These are phyloP conservation scores for Cicer judaicum DNA, from an alignment of 306 rosid species.

Conservation along the genomic window DNA sequence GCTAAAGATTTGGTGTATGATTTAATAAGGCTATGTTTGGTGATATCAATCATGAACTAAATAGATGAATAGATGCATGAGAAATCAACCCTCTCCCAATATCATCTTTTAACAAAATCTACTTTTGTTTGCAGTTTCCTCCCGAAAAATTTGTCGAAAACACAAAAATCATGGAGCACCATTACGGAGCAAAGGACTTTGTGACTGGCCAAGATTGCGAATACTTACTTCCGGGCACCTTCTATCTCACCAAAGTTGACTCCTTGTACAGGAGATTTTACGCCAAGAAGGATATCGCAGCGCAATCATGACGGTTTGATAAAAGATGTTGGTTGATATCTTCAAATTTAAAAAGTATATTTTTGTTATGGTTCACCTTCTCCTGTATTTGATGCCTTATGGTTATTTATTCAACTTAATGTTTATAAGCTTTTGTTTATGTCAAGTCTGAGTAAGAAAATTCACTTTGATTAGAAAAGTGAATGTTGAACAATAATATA, in stretches of 20 bases:
- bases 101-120: neutral
- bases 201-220: conserved; percentile 72
- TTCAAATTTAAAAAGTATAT: conserved; percentile 10
- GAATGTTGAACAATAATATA: no score
- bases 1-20: no score
- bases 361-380: conserved; percentile 1
- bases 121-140: conserved; percentile 51
- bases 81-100: neutral
- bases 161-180: conserved; percentile 84
- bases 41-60: no score
- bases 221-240: conserved; percentile 70
- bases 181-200: conserved; percentile 83
- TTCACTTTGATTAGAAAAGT: no score
- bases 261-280: conserved; percentile 80
- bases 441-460: no score
- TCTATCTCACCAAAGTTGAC: conserved; percentile 87
- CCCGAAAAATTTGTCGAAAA: conserved; percentile 75
- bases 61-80: no score
- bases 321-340: neutral
- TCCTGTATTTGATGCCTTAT: conserved; percentile 13
- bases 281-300: conserved; percentile 47
- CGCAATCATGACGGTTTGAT: neutral
- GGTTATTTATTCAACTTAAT: conserved; percentile 11
- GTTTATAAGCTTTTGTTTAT: neutral
- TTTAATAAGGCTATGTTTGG: no score